Percentiles rank a stretch among this genome's conserved stretches.
These are phyloP conservation scores for Solanum pinnatisectum DNA, from an alignment of 257 asterid species.

Conservation along the genomic window DNA sequence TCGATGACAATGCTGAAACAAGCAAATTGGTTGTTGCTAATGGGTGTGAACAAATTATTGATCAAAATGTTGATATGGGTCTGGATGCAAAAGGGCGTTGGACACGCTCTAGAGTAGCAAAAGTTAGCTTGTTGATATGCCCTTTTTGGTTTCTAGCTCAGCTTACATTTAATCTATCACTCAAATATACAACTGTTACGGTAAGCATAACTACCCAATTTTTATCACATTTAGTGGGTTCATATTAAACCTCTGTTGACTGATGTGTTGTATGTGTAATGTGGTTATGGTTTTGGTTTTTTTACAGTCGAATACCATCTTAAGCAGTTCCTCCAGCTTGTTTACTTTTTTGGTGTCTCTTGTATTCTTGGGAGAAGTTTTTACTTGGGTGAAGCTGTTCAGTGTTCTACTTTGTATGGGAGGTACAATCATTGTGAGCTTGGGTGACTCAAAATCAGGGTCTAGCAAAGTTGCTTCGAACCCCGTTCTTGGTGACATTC, in stretches of 20 bases:
- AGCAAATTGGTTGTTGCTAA: constrained; percentile 3
- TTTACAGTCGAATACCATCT: constrained; percentile 76
- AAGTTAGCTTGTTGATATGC: constrained; percentile 79
- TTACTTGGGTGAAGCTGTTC: constrained; percentile 73
- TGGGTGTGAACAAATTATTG: neutral
- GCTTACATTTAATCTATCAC: constrained; percentile 84
- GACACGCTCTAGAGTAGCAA: constrained; percentile 77
- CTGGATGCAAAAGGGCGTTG: constrained; percentile 85
- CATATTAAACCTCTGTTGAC: neutral
- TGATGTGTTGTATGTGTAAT: neutral
- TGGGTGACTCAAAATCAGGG: constrained; percentile 62
- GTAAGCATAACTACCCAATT: constrained; percentile 30
- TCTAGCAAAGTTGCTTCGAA: constrained; percentile 43
- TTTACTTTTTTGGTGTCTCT: constrained; percentile 90
- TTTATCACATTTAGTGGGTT: neutral
- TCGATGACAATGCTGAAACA: constrained; percentile 18
- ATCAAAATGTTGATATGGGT: constrained; percentile 15
- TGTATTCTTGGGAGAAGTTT: constrained; percentile 75
- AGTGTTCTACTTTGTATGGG: constrained; percentile 97
- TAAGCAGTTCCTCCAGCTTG: constrained; percentile 91
- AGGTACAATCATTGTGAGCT: constrained; percentile 78
- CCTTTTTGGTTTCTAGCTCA: constrained; percentile 95
- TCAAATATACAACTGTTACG: constrained; percentile 91
- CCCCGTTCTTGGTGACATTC: constrained; percentile 67
- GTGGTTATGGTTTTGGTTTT: constrained; percentile 7